These are phyloP conservation scores for Medicago ruthenica DNA, from an alignment of 306 rosid species.

Conservation along the genomic window DNA sequence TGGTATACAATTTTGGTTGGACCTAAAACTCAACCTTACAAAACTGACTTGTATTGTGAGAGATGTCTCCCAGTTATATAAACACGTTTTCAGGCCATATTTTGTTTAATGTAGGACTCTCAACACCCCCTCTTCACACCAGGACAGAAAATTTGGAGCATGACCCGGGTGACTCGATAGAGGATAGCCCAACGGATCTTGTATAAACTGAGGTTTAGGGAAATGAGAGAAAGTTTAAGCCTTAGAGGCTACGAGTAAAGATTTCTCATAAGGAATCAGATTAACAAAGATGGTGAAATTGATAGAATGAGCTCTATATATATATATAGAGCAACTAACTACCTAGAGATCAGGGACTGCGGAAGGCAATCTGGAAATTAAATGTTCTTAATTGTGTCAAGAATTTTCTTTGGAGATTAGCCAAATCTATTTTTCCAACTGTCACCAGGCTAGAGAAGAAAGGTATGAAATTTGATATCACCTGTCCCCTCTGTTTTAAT, in stretches of 20 bases:
- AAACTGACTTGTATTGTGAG: background rate
- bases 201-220: background rate
- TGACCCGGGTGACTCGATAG: background rate
- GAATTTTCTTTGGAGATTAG: too few species aligned
- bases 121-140: background rate
- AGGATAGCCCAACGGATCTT: background rate
- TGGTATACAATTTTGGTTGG: too few species aligned
- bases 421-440: too few species aligned
- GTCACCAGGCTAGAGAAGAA: too few species aligned
- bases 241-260: background rate
- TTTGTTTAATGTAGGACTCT: background rate
- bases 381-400: too few species aligned
- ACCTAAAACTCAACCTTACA: too few species aligned
- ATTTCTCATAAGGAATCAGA: background rate
- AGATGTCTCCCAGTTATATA: background rate
- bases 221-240: constrained; percentile 3
- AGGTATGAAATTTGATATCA: too few species aligned
- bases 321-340: constrained; percentile 3
- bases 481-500: too few species aligned
- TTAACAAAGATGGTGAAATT: background rate
- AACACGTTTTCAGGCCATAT: background rate
- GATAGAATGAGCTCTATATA: background rate
- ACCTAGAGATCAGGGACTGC: background rate
- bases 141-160: background rate
- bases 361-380: too few species aligned